Base-by-base conservation (phyloP, 257 asterid species). In the Lithospermum erythrorhizon region DNA sequence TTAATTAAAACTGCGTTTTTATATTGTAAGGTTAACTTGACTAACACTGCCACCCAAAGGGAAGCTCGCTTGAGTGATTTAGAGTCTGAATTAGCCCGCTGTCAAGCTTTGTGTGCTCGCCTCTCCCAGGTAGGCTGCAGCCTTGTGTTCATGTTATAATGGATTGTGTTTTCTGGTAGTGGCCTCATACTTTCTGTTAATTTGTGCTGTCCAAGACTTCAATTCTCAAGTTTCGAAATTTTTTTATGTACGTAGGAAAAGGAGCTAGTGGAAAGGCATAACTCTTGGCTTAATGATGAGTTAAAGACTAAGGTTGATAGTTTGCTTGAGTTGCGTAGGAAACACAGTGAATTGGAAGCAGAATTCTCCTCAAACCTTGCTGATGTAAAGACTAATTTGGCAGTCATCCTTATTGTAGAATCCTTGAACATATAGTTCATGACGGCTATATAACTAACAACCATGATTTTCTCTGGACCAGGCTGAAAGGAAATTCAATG, bases 271-370 rank as follows among this genome's bases (percentile, higher is more conserved):
- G 95, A 84, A 83, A 80, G 94, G 82, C 97, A 93, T 69, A 84
- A 89, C 61, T 63, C 83, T 24, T 89, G 97, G 97, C 95, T 89
- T 56, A 89, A 93, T 78, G 97, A 86, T 41, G 98, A 89, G 81
- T 76, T 93, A 61, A 79, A 80, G 1, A 32, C 78, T 21, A 86
- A 86, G 78, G 78, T 84, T 68, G 78, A 86, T 76, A 71, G 65
- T 64, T 73, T 83, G 57, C 74, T 86, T 65, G 83, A 80, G 65
- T 73, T 86, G 70, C 94, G 96, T 30, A 86, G 73, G 76, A 76
- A 66, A 53, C 68, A 78, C 61, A 72, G 83, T 69, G 94, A 89
- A 70, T 83, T 75, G 59, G 98, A 84, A 79, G 86, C 90, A 23
- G 95, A 89, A 67, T 71, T 84, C 94, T 79, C 85, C 56, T 64